Conservation (phyloP, 805 yeast species). For the Brettanomyces custersianus region DNA sequence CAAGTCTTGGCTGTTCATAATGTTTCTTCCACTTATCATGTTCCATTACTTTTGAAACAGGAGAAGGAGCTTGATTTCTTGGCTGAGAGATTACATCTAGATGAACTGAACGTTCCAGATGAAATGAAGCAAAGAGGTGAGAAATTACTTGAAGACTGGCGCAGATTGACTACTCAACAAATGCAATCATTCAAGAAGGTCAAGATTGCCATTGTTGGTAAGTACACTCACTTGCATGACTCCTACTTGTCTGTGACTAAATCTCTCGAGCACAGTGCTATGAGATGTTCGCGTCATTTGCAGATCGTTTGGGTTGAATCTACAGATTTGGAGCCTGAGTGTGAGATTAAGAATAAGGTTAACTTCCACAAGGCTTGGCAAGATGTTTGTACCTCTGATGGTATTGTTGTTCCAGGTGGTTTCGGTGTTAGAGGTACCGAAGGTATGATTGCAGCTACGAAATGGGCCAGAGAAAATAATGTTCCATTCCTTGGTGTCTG, state of each 20-base stretch:
- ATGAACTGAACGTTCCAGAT: constrained; percentile 33
- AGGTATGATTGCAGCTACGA: constrained; percentile 95
- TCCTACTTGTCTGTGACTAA: constrained; percentile 92
- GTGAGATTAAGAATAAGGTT: constrained; percentile 54
- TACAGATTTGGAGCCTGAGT: constrained; percentile 72
- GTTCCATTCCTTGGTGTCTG: constrained; percentile 96
- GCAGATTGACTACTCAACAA: constrained; percentile 62
- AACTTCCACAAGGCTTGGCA: constrained; percentile 96
- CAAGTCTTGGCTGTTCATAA: constrained; percentile 97
- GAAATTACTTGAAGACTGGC: constrained; percentile 69
- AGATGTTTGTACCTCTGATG: constrained; percentile 84
- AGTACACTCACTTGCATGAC: constrained; percentile 92
- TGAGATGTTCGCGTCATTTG: constrained; percentile 78
- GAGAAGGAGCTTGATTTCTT: constrained; percentile 77
- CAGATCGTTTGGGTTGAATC: constrained; percentile 96
- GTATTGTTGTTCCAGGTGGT: constrained; percentile 97
- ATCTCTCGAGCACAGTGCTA: constrained; percentile 89
- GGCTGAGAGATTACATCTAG: constrained; percentile 55
- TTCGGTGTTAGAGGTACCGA: constrained; percentile 96
- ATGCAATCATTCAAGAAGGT: constrained; percentile 82
- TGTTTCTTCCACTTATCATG: constrained; percentile 94
- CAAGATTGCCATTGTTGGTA: constrained; percentile 94
- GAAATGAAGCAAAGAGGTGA: constrained; percentile 60
- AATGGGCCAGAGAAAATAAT: constrained; percentile 95
- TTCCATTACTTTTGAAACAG: constrained; percentile 82